Evolutionary conservation across 352 stramenopile genomes (phyloP).

Genomic region (Phytopythium delawarense): DNA sequence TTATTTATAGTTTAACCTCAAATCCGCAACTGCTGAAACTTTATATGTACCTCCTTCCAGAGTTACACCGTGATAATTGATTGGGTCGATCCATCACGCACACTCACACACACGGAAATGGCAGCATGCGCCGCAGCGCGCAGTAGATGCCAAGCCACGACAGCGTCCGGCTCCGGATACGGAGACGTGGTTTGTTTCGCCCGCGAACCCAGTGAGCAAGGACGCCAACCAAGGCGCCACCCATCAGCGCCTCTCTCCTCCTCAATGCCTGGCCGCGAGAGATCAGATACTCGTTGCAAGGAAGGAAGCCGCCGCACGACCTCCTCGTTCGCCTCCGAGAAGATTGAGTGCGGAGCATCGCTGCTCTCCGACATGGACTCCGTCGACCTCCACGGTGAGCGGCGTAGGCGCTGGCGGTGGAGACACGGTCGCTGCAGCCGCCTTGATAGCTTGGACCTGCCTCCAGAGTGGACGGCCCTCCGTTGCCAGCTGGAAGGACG

Average conservation of each 20-base stretch:
- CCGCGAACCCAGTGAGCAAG: constrained; percentile 94
- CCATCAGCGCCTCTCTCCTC: constrained; percentile 56
- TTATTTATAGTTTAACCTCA: too few relatives aligned
- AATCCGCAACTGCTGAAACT: too few relatives aligned
- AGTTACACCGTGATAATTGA: too few relatives aligned
- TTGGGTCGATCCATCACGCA: too few relatives aligned
- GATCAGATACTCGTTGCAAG: constrained; percentile 85
- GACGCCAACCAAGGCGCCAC: constrained; percentile 91
- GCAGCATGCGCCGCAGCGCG: too few relatives aligned
- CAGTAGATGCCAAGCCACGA: too few relatives aligned
- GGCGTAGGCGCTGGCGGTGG: constrained; percentile 8
- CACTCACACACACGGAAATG: too few relatives aligned
- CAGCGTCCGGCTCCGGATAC: too few relatives aligned
- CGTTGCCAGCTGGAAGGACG: constrained; percentile 91
- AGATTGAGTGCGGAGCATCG: constrained; percentile 12
- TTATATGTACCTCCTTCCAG: too few relatives aligned
- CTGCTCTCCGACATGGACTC: constrained; percentile 18
- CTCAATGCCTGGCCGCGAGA: constrained; percentile 31
- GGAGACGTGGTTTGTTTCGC: constrained; percentile 94
- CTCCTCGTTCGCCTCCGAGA: constrained; percentile 69
- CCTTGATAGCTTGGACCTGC: constrained; percentile 26
- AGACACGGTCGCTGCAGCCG: background rate
- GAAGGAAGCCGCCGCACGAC: constrained; percentile 60
- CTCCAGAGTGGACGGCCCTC: constrained; percentile 89
- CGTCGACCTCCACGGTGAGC: constrained; percentile 34